phyloP scores from a whole-genome alignment of 495 filamentous ascomycete genomes.

The Penicillium arizonense region DNA sequence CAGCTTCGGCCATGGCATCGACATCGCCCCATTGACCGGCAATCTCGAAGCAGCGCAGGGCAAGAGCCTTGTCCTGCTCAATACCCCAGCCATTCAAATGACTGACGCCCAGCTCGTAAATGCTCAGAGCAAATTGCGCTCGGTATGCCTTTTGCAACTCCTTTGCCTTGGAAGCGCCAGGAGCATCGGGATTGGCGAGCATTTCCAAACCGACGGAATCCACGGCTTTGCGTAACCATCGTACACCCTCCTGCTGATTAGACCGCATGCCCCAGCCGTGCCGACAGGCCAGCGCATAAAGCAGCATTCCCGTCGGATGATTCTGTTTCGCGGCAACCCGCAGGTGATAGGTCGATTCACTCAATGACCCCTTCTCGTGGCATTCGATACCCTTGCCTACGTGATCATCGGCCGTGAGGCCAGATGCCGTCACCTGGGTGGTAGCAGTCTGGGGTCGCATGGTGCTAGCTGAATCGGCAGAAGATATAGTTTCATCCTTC shows the following conservation, averaged over 20 bases:
- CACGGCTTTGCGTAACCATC: constrained; percentile 87
- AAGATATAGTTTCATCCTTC: constrained; percentile 52
- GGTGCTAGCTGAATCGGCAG: constrained; percentile 66
- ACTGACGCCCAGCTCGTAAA: constrained; percentile 95
- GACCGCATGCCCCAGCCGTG: constrained; percentile 97
- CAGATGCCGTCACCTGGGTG: constrained; percentile 38
- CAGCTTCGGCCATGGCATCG: constrained; percentile 85
- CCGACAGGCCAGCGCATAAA: constrained; percentile 94
- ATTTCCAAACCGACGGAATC: constrained; percentile 81
- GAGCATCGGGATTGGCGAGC: constrained; percentile 68
- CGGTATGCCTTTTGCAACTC: constrained; percentile 74
- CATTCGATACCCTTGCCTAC: constrained; percentile 81
- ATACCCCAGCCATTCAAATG: constrained; percentile 98
- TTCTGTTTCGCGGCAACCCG: constrained; percentile 83
- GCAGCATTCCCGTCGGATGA: constrained; percentile 88
- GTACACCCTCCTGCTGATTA: constrained; percentile 83
- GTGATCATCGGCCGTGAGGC: constrained; percentile 80
- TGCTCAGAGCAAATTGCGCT: constrained; percentile 89
- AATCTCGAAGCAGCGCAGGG: constrained; percentile 92
- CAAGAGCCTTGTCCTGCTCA: constrained; percentile 84
- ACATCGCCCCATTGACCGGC: constrained; percentile 96
- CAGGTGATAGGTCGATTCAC: constrained; percentile 93
- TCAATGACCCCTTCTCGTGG: constrained; percentile 80
- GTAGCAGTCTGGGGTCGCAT: constrained; percentile 55
- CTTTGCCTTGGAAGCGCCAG: constrained; percentile 59